These are phyloP conservation scores for Curvularia eragrostidis DNA, from an alignment of 2,329 filamentous ascomycete genomes.

Conservation along the genomic window DNA sequence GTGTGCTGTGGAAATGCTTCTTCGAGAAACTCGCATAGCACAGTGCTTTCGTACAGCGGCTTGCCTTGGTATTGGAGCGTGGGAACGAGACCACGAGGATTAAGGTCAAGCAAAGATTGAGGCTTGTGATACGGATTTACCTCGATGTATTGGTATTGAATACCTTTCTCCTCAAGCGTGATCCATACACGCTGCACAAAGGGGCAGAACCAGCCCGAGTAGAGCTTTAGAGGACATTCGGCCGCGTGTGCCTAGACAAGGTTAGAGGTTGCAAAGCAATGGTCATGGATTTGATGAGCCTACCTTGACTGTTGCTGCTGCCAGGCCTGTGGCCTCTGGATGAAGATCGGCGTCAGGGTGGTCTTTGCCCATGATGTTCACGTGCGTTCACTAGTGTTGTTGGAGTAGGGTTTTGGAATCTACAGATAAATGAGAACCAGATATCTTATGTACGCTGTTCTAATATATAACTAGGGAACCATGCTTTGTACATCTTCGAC, in stretches of 20 bases:
- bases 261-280: not conserved
- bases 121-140: conserved; percentile 81
- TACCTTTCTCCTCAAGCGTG: conserved; percentile 73
- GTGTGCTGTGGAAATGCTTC: conserved; percentile 66
- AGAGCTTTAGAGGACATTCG: conserved; percentile 67
- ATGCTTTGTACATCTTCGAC: not conserved
- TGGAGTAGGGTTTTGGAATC: not conserved
- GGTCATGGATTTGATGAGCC: not conserved
- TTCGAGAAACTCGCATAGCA: conserved; percentile 78
- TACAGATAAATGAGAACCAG: not conserved
- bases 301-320: conserved; percentile 41
- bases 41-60: conserved; percentile 74
- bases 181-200: conserved; percentile 75
- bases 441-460: no score
- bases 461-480: conserved; percentile 3
- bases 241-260: conserved; percentile 35
- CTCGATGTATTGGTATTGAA: conserved; percentile 71
- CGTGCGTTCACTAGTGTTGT: not conserved
- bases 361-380: conserved; percentile 37
- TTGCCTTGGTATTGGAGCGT: conserved; percentile 65
- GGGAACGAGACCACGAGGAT: conserved; percentile 77
- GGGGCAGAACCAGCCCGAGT: conserved; percentile 77
- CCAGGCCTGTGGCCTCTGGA: conserved; percentile 45
- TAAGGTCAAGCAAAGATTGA: conserved; percentile 70
- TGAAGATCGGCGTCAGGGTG: conserved; percentile 48